phyloP scores from a whole-genome alignment of 352 stramenopile species.

The Pythium phragmiticola region DNA sequence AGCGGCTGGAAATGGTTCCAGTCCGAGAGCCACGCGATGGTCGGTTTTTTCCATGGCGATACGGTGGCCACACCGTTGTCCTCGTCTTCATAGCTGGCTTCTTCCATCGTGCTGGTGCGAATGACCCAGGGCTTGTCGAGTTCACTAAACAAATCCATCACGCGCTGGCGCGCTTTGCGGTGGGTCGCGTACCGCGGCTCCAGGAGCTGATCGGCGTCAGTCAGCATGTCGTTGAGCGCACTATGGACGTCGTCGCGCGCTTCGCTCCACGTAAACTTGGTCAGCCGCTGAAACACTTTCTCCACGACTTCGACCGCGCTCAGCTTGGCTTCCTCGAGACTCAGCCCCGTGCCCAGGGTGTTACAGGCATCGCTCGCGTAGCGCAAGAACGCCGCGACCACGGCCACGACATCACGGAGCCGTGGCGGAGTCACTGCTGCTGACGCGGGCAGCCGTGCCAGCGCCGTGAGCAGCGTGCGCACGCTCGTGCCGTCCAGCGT shows the following conservation, averaged over 20 bases:
- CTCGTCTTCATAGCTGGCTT: background rate
- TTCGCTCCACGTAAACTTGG: conserved; percentile 77
- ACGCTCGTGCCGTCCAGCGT: conserved; percentile 40
- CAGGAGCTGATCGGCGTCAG: conserved; percentile 40
- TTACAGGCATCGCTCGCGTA: conserved; percentile 16
- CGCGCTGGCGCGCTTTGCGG: conserved; percentile 39
- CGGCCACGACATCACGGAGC: conserved; percentile 32
- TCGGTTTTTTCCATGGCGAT: conserved; percentile 63
- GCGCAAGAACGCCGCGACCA: conserved; percentile 32
- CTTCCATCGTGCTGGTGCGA: conserved; percentile 25
- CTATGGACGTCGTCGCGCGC: conserved; percentile 51
- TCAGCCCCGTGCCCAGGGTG: conserved; percentile 7
- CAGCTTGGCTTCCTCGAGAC: conserved; percentile 43
- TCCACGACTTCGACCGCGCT: conserved; percentile 46
- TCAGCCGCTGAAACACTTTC: conserved; percentile 35
- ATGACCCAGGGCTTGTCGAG: conserved; percentile 79
- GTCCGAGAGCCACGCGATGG: conserved; percentile 67
- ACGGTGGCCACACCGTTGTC: conserved; percentile 1
- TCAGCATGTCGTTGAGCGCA: conserved; percentile 60
- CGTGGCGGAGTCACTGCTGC: conserved; percentile 33
- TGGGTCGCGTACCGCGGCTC: conserved; percentile 49
- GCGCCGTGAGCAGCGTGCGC: conserved; percentile 38
- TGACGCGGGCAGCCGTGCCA: conserved; percentile 52
- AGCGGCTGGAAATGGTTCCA: conserved; percentile 71
- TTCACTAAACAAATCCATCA: conserved; percentile 51